These are phyloP conservation scores for Pseudogymnoascus sp. DNA, from an alignment of 2,329 filamentous ascomycete species.

Conservation along the genomic window DNA sequence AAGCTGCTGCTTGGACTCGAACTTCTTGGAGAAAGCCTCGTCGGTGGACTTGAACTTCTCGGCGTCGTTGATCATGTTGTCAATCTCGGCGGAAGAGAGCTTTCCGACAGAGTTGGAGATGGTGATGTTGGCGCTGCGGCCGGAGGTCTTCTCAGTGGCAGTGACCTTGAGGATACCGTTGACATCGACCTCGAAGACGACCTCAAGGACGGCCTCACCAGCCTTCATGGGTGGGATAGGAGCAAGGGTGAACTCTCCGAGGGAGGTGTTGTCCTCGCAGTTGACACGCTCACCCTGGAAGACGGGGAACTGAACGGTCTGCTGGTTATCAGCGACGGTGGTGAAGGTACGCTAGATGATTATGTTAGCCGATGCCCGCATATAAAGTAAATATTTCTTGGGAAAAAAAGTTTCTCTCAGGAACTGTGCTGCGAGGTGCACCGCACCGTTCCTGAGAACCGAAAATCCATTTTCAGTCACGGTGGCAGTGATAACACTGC, in stretches of 20 bases:
- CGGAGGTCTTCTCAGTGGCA: slow-evolving; percentile 97
- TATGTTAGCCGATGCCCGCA: slow-evolving; percentile 15
- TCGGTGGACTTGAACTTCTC: slow-evolving; percentile 98
- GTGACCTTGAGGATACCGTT: slow-evolving; percentile 99
- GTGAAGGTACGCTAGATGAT: slow-evolving; percentile 65
- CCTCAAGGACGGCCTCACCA: slow-evolving; percentile 92
- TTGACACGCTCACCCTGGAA: slow-evolving; percentile 96
- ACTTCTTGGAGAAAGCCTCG: slow-evolving; percentile 98
- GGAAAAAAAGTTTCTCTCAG: too few relatives aligned
- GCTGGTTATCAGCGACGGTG: slow-evolving; percentile 69
- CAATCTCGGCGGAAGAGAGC: slow-evolving; percentile 88
- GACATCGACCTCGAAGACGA: slow-evolving; percentile 98
- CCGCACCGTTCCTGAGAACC: slow-evolving; percentile 3
- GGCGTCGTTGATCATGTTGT: slow-evolving; percentile 94
- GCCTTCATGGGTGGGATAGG: slow-evolving; percentile 85
- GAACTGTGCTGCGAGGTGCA: too few relatives aligned
- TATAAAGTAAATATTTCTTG: too few relatives aligned
- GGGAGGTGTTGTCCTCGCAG: slow-evolving; percentile 95
- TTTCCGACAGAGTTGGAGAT: slow-evolving; percentile 99
- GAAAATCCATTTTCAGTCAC: background rate
- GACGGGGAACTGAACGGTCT: slow-evolving; percentile 83
- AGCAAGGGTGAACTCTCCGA: slow-evolving; percentile 93
- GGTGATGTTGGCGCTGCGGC: slow-evolving; percentile 97
- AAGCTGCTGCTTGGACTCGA: slow-evolving; percentile 85
- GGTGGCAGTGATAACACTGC: too few relatives aligned